These are phyloP conservation scores for Dryadomyces sulphureus DNA, from an alignment of 2,329 filamentous ascomycete species.

Conservation along the genomic window DNA sequence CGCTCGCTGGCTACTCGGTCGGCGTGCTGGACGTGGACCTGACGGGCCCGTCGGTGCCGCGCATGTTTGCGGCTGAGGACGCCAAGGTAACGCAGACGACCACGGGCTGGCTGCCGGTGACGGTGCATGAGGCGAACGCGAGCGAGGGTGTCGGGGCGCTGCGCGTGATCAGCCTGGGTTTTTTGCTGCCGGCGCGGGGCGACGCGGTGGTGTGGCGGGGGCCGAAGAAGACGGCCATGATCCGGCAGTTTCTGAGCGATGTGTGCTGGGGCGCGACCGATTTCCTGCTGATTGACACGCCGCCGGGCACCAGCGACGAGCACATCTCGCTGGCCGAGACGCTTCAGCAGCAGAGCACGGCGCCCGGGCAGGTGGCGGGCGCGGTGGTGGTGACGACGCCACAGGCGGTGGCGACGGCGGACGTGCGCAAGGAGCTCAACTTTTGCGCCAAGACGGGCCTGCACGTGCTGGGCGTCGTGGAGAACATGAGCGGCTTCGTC, in stretches of 20 bases:
- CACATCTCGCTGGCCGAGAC: conserved; percentile 92
- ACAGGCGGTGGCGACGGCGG: conserved; percentile 82
- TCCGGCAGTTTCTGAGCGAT: conserved; percentile 86
- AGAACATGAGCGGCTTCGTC: conserved; percentile 95
- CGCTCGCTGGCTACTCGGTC: conserved; percentile 72
- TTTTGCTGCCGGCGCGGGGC: conserved; percentile 66
- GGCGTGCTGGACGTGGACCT: conserved; percentile 94
- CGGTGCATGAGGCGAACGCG: conserved; percentile 52
- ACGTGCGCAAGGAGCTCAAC: conserved; percentile 89
- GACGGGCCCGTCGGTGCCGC: conserved; percentile 90
- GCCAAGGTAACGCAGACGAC: conserved; percentile 84
- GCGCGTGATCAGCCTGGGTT: conserved; percentile 84
- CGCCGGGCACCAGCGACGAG: conserved; percentile 90
- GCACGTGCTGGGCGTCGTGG: conserved; percentile 71
- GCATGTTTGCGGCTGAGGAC: conserved; percentile 79
- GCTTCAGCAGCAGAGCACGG: conserved; percentile 48
- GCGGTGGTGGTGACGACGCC: conserved; percentile 94
- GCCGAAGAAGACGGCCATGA: conserved; percentile 98
- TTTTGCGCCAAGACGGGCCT: conserved; percentile 80
- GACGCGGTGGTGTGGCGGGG: conserved; percentile 96
- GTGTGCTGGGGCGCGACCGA: conserved; percentile 82
- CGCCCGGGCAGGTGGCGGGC: conserved; percentile 58
- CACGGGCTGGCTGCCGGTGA: conserved; percentile 82
- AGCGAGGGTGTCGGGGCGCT: conserved; percentile 44
- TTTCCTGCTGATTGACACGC: conserved; percentile 88